Percentiles rank a stretch among this genome's conserved stretches.
Evolutionary conservation across 1,284 basidiomycete genomes (phyloP).

Genomic region (Ganoderma resinaceum): DNA sequence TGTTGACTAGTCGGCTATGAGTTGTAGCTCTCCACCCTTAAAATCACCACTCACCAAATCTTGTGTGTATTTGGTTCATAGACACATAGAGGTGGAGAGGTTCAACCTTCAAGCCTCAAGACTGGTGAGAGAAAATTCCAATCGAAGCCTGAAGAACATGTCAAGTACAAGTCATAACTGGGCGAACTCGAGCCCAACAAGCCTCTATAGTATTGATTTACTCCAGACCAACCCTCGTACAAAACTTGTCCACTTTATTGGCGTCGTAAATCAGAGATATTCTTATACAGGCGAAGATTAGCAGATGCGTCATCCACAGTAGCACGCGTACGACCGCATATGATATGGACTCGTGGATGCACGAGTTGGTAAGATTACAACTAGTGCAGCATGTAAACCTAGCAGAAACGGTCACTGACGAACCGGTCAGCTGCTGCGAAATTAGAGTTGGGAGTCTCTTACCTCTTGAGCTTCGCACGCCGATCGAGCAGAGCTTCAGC

Average conservation of each 20-base stretch:
- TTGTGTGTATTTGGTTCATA: not conserved
- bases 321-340: not conserved
- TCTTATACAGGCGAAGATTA: not conserved
- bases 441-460: constrained; percentile 31
- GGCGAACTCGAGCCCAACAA: no score
- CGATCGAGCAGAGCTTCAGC: constrained; percentile 91
- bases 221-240: not conserved
- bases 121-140: no score
- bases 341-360: not conserved
- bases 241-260: not conserved
- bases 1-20: not conserved
- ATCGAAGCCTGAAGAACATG: no score
- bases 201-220: no score
- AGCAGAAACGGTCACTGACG: constrained; percentile 20
- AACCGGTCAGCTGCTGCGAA: not conserved
- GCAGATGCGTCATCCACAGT: not conserved
- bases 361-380: not conserved
- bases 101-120: not conserved
- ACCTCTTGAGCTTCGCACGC: constrained; percentile 93
- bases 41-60: not conserved
- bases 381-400: not conserved
- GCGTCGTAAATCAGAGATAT: not conserved
- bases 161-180: no score
- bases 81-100: not conserved
- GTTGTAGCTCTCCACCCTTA: not conserved